Evolutionary conservation across 805 yeast genomes (phyloP).

Genomic region (Candida palmyrensis): DNA sequence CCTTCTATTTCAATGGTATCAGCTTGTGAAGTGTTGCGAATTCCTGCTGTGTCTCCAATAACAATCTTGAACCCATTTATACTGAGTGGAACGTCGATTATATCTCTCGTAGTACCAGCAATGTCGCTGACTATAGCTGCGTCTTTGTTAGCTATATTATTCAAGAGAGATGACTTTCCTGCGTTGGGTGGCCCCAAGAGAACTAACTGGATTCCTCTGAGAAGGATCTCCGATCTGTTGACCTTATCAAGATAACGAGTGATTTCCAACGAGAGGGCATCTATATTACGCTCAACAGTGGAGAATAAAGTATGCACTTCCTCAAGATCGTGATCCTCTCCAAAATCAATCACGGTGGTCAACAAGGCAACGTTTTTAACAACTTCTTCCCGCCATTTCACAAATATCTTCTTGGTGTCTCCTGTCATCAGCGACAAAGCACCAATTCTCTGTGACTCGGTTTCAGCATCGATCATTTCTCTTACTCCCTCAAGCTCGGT

Average conservation of each 20-base stretch:
- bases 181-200: slow-evolving; percentile 93
- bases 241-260: slow-evolving; percentile 40
- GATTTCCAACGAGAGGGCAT: slow-evolving; percentile 41
- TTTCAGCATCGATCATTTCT: slow-evolving; percentile 88
- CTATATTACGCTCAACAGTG: slow-evolving; percentile 42
- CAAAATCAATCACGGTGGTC: slow-evolving; percentile 90
- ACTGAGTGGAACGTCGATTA: slow-evolving; percentile 76
- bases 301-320: slow-evolving; percentile 52
- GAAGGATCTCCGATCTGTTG: slow-evolving; percentile 54
- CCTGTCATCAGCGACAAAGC: slow-evolving; percentile 76
- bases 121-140: slow-evolving; percentile 87
- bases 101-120: slow-evolving; percentile 93
- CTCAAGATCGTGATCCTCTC: slow-evolving; percentile 85
- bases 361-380: slow-evolving; percentile 65
- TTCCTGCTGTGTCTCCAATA: slow-evolving; percentile 91
- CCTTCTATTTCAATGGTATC: slow-evolving; percentile 77
- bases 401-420: slow-evolving; percentile 48
- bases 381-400: slow-evolving; percentile 62
- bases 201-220: slow-evolving; percentile 68
- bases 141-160: slow-evolving; percentile 68
- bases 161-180: slow-evolving; percentile 86
- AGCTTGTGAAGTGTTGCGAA: slow-evolving; percentile 44
- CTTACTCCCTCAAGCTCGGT: slow-evolving; percentile 89
- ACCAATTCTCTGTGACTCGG: slow-evolving; percentile 78
- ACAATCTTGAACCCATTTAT: slow-evolving; percentile 80